Percentiles rank a stretch among this genome's conserved stretches.
Evolutionary conservation across 441 rosid species (phyloP).

Genomic region (Adansonia madagascariensis): DNA sequence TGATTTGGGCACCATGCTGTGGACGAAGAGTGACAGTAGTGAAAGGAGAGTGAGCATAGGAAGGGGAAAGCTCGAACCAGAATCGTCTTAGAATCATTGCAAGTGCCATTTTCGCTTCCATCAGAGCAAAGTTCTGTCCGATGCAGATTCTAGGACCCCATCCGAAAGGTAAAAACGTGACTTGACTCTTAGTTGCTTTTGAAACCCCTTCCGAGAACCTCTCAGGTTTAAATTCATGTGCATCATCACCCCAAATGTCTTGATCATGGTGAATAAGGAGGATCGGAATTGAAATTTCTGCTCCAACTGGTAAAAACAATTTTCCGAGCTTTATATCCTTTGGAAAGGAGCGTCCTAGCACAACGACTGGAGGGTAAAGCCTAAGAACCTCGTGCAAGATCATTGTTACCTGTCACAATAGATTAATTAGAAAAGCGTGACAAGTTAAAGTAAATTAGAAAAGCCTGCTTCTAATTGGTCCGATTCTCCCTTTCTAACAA

Average conservation of each 20-base stretch:
- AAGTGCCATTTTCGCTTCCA: constrained; percentile 52
- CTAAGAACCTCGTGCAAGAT: constrained; percentile 48
- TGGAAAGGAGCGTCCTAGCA: constrained; percentile 22
- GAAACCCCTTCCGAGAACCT: constrained; percentile 53
- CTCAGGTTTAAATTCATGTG: constrained; percentile 48
- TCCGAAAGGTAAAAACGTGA: constrained; percentile 44
- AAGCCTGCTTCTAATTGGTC: background rate
- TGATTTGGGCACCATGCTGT: constrained; percentile 46
- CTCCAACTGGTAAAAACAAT: constrained; percentile 38
- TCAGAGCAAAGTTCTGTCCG: constrained; percentile 44
- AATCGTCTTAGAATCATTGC: constrained; percentile 42
- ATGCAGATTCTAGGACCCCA: constrained; percentile 61
- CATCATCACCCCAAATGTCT: constrained; percentile 53
- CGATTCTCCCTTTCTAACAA: background rate
- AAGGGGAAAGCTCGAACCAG: constrained; percentile 48
- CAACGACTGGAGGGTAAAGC: constrained; percentile 37
- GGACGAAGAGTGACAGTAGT: constrained; percentile 36
- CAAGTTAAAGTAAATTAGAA: background rate
- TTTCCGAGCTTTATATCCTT: constrained; percentile 47
- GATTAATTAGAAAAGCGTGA: background rate
- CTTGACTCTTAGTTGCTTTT: constrained; percentile 48
- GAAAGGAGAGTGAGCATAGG: constrained; percentile 48
- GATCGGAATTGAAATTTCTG: constrained; percentile 33
- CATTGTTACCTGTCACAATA: constrained; percentile 38
- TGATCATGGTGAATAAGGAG: constrained; percentile 44